These are phyloP conservation scores for Sphaerobolus stellatus DNA, from an alignment of 1,284 basidiomycete species.

Conservation along the genomic window DNA sequence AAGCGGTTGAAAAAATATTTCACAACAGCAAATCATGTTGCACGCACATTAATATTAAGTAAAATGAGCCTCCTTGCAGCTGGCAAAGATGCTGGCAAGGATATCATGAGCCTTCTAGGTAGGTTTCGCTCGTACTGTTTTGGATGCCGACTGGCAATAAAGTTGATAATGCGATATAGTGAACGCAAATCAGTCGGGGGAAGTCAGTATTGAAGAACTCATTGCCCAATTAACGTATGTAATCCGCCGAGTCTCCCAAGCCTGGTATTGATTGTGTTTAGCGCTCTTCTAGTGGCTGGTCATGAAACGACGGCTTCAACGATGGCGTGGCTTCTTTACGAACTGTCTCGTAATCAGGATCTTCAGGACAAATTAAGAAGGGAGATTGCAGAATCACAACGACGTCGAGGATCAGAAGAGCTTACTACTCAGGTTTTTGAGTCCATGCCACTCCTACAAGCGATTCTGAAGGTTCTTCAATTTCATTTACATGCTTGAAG, in stretches of 20 bases:
- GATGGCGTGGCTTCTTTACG: conserved; percentile 44
- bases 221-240: conserved; percentile 47
- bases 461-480: conserved; percentile 43
- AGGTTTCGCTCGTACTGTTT: conserved; percentile 16
- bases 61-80: conserved; percentile 36
- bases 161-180: conserved; percentile 30
- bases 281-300: conserved; percentile 13
- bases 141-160: no score
- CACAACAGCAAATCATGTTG: conserved; percentile 25
- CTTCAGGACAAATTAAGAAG: conserved; percentile 38
- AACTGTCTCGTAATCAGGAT: conserved; percentile 38
- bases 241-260: background rate
- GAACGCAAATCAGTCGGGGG: conserved; percentile 41
- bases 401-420: conserved; percentile 37
- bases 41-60: conserved; percentile 37
- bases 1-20: background rate
- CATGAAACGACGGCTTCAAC: conserved; percentile 40
- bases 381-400: conserved; percentile 38
- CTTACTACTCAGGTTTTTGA: conserved; percentile 44
- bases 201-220: conserved; percentile 51
- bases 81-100: conserved; percentile 38
- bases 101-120: conserved; percentile 49
- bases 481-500: conserved; percentile 20
- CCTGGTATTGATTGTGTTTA: background rate
- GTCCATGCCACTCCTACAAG: conserved; percentile 42